A percentile compares a stretch with the other conserved stretches of the same genome.
Conservation (phyloP, 257 asterid species). For the Marsdenia floribunda region DNA sequence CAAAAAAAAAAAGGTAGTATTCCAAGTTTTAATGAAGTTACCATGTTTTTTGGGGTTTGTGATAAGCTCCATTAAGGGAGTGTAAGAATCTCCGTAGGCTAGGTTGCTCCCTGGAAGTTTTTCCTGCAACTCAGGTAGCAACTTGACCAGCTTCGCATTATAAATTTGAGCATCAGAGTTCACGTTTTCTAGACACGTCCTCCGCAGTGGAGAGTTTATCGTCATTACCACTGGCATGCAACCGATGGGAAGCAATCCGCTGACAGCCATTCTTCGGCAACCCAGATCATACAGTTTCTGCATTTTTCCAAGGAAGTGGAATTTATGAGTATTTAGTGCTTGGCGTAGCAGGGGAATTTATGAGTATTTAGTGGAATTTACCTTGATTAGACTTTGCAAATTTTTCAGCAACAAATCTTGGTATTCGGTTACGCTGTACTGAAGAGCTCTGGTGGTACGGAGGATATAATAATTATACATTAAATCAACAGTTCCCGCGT, state of each 20-base stretch:
- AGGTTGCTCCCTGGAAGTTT: conserved; percentile 19
- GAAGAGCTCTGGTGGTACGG: conserved; percentile 52
- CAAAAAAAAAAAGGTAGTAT: not conserved
- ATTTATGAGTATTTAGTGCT: too few species aligned
- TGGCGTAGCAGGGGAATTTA: too few species aligned
- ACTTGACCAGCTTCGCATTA: conserved; percentile 16
- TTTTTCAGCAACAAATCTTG: conserved; percentile 45
- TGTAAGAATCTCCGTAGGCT: conserved; percentile 18
- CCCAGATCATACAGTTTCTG: conserved; percentile 26
- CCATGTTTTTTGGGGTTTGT: conserved; percentile 17
- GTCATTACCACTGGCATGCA: conserved; percentile 22
- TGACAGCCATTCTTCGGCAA: conserved; percentile 16
- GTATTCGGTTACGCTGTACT: conserved; percentile 38
- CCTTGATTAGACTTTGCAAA: conserved; percentile 50
- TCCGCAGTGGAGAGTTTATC: conserved; percentile 2
- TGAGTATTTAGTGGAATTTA: too few species aligned
- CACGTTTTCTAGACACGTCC: conserved; percentile 16
- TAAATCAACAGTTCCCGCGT: conserved; percentile 69
- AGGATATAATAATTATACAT: conserved; percentile 52
- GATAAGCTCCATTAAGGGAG: conserved; percentile 13
- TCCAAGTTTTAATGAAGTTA: not conserved
- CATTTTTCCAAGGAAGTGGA: not conserved
- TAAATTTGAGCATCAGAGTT: conserved; percentile 16
- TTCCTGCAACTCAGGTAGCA: not conserved
- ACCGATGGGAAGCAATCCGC: conserved; percentile 27